Evolutionary conservation across 2,329 filamentous ascomycete species (phyloP), one percentile per base, ranked within the genome.

Genomic region (Aspergillus ruber): DNA sequence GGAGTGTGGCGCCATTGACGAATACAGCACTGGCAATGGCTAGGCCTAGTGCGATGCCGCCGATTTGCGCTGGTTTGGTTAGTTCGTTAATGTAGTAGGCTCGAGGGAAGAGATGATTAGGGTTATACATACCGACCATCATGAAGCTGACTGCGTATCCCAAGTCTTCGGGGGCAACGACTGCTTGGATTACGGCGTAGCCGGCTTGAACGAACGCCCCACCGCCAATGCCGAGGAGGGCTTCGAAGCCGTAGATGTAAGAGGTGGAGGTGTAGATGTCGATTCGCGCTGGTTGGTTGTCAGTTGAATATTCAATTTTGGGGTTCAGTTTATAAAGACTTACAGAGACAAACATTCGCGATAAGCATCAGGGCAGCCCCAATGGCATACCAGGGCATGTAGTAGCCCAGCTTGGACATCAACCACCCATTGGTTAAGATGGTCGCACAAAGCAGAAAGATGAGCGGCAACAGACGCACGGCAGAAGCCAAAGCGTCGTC

Each of bases 401-500:
- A 61, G 39, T 56, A 57, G 4, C 57, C 54, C 13, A 50, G 23
- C 10, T 44, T 51, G 7, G 52, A 35, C 47, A 64, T 52, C 1
- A 59, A 46, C 6, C 45, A 46, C 3, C 63, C 55, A 17, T 53
- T 53, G 18, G 50, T 42, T 15, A 63, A 42, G 32, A 56, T 55
- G 7, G 52, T 38, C 13, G 50, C 23, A 13, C 66, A 56, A 8
- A 56, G 42, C 3, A 63, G n/a, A n/a, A 50, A 45, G 38, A 68
- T 57, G 32, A 61, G 64, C 0, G 65, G 66, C 7, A 68, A 53
- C 0, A 70, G 53, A 1, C 62, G 62, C 1, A 69, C 61, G 1
- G 60, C 61, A 2, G 64, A 53, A 32, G 45, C 44, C 2, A 65
- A 32, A 1, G 59, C 62, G 0, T 53, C 60, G 38, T 76, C 74